These are phyloP conservation scores for Polygonum aviculare DNA, from an alignment of 148 eudicot genomes.

Conservation along the genomic window DNA sequence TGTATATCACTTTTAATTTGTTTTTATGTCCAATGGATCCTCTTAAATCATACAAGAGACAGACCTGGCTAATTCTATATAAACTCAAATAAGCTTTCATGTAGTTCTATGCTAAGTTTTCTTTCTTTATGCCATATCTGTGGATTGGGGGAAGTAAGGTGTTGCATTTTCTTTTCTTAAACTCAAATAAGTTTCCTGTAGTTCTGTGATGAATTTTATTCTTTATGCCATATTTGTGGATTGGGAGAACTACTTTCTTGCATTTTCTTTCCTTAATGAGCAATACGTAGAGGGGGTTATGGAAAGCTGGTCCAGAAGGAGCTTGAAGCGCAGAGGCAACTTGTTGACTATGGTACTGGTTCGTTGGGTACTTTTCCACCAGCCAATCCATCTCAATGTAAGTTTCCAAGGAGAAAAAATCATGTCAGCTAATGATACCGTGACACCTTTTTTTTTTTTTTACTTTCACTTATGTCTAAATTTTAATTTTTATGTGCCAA, in stretches of 20 bases:
- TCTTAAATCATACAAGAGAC: background rate
- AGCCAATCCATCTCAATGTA: conserved; percentile 58
- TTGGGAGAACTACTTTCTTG: background rate
- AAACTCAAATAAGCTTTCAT: background rate
- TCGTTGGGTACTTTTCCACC: conserved; percentile 73
- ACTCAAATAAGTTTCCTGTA: background rate
- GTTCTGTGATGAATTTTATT: background rate
- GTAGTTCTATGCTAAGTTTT: background rate
- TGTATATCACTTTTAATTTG: background rate
- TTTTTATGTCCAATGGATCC: background rate
- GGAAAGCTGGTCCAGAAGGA: conserved; percentile 92
- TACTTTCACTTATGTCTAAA: background rate
- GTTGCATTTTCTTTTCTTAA: background rate
- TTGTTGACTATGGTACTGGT: conserved; percentile 87
- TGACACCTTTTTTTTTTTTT: background rate
- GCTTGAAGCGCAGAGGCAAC: conserved; percentile 81
- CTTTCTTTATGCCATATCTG: background rate
- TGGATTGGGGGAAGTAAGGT: background rate
- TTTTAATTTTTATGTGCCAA: background rate
- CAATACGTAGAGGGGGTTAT: conserved; percentile 94
- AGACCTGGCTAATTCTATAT: background rate
- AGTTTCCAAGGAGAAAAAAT: conserved; percentile 18
- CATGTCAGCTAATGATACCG: background rate
- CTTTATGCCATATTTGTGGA: background rate
- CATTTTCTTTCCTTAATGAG: conserved; percentile 42